phyloP scores from a whole-genome alignment of 495 filamentous ascomycete genomes.

The Talaromyces wortmannii region DNA sequence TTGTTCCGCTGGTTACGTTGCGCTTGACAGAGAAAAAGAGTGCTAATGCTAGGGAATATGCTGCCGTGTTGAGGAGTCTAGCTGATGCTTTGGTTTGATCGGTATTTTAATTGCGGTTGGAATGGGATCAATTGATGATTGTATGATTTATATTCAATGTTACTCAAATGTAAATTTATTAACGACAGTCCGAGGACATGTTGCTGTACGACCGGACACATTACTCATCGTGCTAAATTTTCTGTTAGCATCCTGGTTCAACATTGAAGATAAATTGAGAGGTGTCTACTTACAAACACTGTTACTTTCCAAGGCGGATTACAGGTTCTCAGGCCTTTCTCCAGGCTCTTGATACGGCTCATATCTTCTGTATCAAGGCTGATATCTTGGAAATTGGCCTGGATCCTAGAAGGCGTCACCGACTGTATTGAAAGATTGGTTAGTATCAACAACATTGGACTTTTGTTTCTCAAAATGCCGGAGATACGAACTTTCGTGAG shows the following conservation, averaged over 20 bases:
- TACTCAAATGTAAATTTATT: not conserved
- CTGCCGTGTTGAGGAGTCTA: not conserved
- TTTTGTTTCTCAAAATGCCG: not conserved
- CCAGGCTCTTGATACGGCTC: not conserved
- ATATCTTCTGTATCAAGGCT: not conserved
- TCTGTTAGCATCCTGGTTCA: not conserved
- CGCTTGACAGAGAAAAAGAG: not conserved
- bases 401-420: conserved; percentile 37
- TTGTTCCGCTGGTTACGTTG: not conserved
- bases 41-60: not conserved
- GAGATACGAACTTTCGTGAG: conserved; percentile 33
- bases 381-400: conserved; percentile 22
- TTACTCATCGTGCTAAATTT: not conserved
- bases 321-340: not conserved
- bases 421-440: not conserved
- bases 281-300: not conserved
- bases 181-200: not conserved
- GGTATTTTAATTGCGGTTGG: not conserved
- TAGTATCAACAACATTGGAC: not conserved
- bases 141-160: not conserved
- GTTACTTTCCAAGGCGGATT: not conserved
- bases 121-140: not conserved
- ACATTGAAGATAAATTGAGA: not conserved
- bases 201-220: not conserved
- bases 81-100: not conserved